These are phyloP conservation scores for Parafenestella ontariensis DNA, from an alignment of 2,329 filamentous ascomycete genomes.

Conservation along the genomic window DNA sequence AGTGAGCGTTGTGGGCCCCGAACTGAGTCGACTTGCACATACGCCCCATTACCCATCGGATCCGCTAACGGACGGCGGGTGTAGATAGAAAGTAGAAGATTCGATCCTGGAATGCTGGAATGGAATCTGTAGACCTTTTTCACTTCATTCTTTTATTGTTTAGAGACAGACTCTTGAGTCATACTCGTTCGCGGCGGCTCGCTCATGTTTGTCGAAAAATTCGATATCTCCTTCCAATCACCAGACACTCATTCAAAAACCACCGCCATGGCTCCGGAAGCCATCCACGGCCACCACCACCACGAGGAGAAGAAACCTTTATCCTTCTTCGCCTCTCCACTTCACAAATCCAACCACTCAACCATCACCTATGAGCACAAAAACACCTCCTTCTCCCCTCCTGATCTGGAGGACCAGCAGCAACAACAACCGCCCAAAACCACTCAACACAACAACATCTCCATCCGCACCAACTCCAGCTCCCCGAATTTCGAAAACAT, in stretches of 20 bases:
- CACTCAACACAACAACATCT: background rate
- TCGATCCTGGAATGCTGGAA: background rate
- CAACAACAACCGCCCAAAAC: too few species aligned
- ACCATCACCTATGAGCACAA: background rate
- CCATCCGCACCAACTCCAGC: slow-evolving; percentile 2
- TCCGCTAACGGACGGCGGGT: background rate
- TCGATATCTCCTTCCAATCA: background rate
- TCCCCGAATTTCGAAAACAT: slow-evolving; percentile 22
- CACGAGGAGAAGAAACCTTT: slow-evolving; percentile 21
- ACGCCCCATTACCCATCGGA: background rate
- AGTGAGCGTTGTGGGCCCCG: background rate
- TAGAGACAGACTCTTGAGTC: background rate
- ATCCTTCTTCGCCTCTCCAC: slow-evolving; percentile 26
- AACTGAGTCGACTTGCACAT: background rate
- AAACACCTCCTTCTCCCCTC: background rate
- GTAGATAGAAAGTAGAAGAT: background rate
- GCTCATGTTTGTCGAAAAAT: background rate
- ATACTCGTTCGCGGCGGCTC: background rate
- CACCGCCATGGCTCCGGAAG: slow-evolving; percentile 27
- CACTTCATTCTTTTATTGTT: background rate
- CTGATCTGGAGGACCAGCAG: slow-evolving; percentile 12
- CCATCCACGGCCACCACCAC: too few species aligned
- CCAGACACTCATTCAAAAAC: background rate
- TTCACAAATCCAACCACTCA: slow-evolving; percentile 5
- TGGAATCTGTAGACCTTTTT: background rate